phyloP scores from a whole-genome alignment of 2,329 filamentous ascomycete species.

The Sporothrix phasma region DNA sequence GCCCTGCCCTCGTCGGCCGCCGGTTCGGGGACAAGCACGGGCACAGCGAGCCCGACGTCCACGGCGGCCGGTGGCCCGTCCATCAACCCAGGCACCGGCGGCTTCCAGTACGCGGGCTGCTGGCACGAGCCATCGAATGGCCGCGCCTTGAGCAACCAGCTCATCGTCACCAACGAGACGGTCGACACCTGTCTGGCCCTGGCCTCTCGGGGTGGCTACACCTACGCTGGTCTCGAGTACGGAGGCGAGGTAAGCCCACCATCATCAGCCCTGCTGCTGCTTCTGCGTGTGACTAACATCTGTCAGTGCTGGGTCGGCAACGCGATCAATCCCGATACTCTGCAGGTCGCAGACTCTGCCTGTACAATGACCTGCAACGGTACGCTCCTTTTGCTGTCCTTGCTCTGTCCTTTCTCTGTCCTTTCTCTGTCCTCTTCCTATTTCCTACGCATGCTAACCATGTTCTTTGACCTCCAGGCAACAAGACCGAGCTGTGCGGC shows the following conservation, averaged over 20 bases:
- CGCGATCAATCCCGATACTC: constrained; percentile 18
- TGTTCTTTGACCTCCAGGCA: background rate
- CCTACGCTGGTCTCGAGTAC: constrained; percentile 43
- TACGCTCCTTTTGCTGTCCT: background rate
- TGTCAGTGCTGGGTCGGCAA: constrained; percentile 23
- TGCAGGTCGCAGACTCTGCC: constrained; percentile 19
- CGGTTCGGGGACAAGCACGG: background rate
- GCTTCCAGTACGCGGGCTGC: constrained; percentile 28
- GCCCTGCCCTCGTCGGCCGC: background rate
- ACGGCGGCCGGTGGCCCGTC: constrained; percentile 17
- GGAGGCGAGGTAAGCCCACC: constrained; percentile 32
- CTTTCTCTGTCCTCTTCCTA: background rate
- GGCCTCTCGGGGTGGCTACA: constrained; percentile 9
- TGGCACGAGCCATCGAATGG: constrained; percentile 23
- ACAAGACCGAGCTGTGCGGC: constrained; percentile 19
- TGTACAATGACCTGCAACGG: constrained; percentile 25
- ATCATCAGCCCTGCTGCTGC: too few relatives aligned
- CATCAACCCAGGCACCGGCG: constrained; percentile 27
- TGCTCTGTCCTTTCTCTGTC: too few relatives aligned
- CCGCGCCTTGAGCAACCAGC: constrained; percentile 19
- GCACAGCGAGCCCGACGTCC: background rate
- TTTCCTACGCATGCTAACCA: background rate
- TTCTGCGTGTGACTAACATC: background rate
- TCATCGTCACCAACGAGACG: constrained; percentile 16
- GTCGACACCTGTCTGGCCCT: constrained; percentile 16